Percentiles rank a stretch among this genome's conserved stretches.
Conservation (phyloP, 2,329 filamentous ascomycete genomes). For the Chaetomiaceae sp. region DNA sequence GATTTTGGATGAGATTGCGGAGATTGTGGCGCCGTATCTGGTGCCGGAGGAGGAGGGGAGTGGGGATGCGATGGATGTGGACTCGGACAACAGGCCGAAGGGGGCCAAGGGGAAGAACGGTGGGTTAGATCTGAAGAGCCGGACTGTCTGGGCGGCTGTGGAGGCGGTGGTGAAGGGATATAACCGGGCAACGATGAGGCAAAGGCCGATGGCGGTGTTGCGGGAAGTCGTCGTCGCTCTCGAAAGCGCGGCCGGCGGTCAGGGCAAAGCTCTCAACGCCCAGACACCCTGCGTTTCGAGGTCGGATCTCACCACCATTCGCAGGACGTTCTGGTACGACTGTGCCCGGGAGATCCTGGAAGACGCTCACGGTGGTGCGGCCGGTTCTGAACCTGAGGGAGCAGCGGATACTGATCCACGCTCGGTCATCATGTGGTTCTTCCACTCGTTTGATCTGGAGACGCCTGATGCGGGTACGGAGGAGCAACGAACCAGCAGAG, state of each 20-base stretch:
- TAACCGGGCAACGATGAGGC: conserved; percentile 34
- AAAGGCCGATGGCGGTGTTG: conserved; percentile 35
- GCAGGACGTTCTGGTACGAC: conserved; percentile 48
- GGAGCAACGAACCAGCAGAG: conserved; percentile 42
- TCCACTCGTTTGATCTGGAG: conserved; percentile 42
- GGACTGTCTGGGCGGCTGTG: conserved; percentile 44
- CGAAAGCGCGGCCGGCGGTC: conserved; percentile 10
- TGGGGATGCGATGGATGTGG: conserved; percentile 64
- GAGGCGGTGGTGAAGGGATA: conserved; percentile 48
- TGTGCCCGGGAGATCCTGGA: conserved; percentile 43
- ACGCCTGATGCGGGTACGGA: conserved; percentile 44
- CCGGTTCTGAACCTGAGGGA: conserved; percentile 22
- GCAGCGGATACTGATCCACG: conserved; percentile 14
- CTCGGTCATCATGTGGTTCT: conserved; percentile 33
- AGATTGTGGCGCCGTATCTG: conserved; percentile 57
- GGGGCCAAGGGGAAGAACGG: not conserved
- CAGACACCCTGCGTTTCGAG: conserved; percentile 34
- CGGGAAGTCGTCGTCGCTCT: conserved; percentile 35
- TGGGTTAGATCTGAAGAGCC: conserved; percentile 32
- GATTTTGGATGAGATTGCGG: conserved; percentile 60
- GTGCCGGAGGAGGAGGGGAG: conserved; percentile 56
- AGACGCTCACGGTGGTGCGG: conserved; percentile 27
- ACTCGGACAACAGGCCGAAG: conserved; percentile 30
- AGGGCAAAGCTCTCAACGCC: conserved; percentile 20
- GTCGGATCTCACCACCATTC: conserved; percentile 36